Conservation (phyloP, 352 stramenopile species). For the Globisporangium irregulare region DNA sequence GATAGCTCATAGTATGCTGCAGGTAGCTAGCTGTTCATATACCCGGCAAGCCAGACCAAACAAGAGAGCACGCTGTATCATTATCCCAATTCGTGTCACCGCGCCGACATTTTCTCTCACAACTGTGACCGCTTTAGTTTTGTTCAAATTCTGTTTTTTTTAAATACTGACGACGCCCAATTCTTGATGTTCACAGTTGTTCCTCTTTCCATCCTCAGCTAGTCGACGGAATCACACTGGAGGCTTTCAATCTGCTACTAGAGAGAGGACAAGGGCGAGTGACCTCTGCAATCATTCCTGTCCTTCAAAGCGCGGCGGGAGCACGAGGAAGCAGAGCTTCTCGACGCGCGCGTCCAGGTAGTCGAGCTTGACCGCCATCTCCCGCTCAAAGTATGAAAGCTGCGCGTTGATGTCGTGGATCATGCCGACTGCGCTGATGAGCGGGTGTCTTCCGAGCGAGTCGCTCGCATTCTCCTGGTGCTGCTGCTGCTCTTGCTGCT, state of each 20-base stretch:
- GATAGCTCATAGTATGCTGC: neutral
- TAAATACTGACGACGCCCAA: too few relatives aligned
- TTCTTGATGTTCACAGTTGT: too few relatives aligned
- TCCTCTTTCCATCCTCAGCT: too few relatives aligned
- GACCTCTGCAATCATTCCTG: neutral
- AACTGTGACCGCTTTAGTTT: too few relatives aligned
- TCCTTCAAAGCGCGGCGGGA: constrained; percentile 28
- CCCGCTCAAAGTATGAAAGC: constrained; percentile 46
- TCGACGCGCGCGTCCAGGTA: constrained; percentile 60
- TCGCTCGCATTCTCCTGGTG: constrained; percentile 2
- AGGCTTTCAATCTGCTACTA: neutral
- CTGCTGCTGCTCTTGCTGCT: constrained; percentile 8
- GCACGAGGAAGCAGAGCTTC: constrained; percentile 48
- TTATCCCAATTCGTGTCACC: too few relatives aligned
- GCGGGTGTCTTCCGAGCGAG: constrained; percentile 13
- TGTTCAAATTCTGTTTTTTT: too few relatives aligned
- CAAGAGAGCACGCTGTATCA: neutral
- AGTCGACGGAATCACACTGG: too few relatives aligned
- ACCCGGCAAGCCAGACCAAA: too few relatives aligned
- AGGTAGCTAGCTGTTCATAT: neutral
- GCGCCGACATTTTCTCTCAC: too few relatives aligned
- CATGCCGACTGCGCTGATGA: constrained; percentile 28
- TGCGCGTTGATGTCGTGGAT: constrained; percentile 46
- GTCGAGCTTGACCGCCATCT: constrained; percentile 55
- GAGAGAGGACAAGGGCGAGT: too few relatives aligned